phyloP scores from a whole-genome alignment of 2,329 filamentous ascomycete genomes.

The Verticillium albo-atrum region DNA sequence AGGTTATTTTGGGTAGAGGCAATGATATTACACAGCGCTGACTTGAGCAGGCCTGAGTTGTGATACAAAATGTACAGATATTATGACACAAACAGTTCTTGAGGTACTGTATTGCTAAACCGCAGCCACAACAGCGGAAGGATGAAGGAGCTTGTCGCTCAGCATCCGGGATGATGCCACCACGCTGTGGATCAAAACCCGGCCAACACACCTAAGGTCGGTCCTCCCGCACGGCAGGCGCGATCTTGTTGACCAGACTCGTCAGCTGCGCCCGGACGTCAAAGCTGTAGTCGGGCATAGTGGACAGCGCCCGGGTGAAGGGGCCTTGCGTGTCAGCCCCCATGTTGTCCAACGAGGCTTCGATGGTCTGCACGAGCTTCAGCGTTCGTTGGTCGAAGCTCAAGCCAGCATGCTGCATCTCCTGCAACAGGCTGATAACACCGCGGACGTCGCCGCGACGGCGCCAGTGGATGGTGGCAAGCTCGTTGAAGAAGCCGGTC shows the following conservation, averaged over 20 bases:
- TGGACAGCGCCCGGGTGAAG: constrained; percentile 8
- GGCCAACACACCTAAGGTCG: background rate
- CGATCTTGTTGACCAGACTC: background rate
- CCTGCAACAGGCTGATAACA: constrained; percentile 53
- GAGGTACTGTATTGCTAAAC: background rate
- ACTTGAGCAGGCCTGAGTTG: background rate
- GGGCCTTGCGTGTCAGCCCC: constrained; percentile 5
- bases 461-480: constrained; percentile 58
- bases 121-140: background rate
- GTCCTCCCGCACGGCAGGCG: background rate
- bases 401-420: constrained; percentile 63
- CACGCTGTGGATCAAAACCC: too few species aligned
- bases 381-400: constrained; percentile 48
- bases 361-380: constrained; percentile 27
- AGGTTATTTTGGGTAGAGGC: background rate
- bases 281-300: constrained; percentile 12
- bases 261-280: constrained; percentile 9
- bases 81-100: background rate
- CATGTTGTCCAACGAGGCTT: constrained; percentile 20
- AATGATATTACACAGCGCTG: background rate
- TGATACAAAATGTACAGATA: background rate
- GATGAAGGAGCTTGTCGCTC: background rate
- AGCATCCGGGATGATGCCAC: background rate
- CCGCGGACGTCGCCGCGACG: constrained; percentile 53
- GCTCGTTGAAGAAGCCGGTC: constrained; percentile 64